Evolutionary conservation across 345 rosid genomes (phyloP).

Genomic region (Combretum micranthum): DNA sequence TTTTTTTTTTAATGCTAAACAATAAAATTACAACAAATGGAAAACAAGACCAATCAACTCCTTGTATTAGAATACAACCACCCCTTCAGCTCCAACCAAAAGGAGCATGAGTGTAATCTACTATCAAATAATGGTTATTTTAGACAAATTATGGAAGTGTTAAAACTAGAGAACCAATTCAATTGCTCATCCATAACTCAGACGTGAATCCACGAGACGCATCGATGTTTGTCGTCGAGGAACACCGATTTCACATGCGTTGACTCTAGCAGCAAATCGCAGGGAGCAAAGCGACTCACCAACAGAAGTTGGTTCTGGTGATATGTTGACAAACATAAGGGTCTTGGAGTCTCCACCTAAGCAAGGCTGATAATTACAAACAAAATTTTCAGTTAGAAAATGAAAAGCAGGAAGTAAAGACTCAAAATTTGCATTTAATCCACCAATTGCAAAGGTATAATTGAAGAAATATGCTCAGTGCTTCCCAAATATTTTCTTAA

Average conservation of each 20-base stretch:
- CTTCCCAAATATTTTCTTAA: too few relatives aligned
- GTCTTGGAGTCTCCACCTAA: slow-evolving; percentile 96
- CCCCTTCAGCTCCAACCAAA: too few relatives aligned
- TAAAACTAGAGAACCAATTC: too few relatives aligned
- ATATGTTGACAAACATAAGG: slow-evolving; percentile 83
- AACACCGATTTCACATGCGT: slow-evolving; percentile 89
- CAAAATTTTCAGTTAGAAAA: background rate
- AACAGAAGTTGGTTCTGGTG: slow-evolving; percentile 69
- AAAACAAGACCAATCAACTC: too few relatives aligned
- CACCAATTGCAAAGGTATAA: background rate
- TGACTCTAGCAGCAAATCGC: slow-evolving; percentile 91
- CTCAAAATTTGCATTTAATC: background rate
- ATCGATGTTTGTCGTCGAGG: slow-evolving; percentile 71
- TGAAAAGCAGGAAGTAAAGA: background rate
- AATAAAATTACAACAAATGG: too few relatives aligned
- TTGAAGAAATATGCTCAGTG: too few relatives aligned
- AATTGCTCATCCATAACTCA: slow-evolving; percentile 44
- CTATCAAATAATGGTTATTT: too few relatives aligned
- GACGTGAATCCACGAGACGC: slow-evolving; percentile 47
- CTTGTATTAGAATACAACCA: too few relatives aligned
- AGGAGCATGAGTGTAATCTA: too few relatives aligned
- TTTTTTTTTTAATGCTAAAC: too few relatives aligned
- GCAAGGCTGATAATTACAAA: slow-evolving; percentile 60
- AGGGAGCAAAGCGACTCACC: slow-evolving; percentile 91
- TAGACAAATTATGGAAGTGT: too few relatives aligned